A percentile compares a stretch with the other conserved stretches of the same genome.
phyloP scores from a whole-genome alignment of 164 flowering plant genomes.

The Litsea cubeba region DNA sequence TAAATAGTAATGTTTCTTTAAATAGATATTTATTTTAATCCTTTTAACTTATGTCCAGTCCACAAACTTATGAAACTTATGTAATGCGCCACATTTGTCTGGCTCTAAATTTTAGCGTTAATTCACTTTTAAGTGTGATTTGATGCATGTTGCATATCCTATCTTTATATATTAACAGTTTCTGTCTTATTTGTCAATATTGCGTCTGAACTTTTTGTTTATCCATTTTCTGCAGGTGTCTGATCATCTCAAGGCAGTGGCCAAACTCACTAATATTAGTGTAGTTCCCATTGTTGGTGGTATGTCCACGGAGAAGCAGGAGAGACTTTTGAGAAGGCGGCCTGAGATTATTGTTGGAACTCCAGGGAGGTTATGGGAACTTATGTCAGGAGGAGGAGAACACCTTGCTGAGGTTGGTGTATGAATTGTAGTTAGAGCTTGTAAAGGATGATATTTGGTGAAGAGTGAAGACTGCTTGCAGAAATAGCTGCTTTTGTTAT shows the following conservation, averaged over 20 bases:
- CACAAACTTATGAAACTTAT: too few species aligned
- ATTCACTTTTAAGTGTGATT: too few species aligned
- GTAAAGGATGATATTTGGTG: not conserved
- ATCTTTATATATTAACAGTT: not conserved
- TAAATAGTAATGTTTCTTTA: too few species aligned
- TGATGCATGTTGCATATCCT: too few species aligned
- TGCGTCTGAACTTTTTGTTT: not conserved
- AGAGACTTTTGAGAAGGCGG: conserved; percentile 68
- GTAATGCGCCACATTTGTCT: too few species aligned
- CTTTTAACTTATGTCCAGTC: too few species aligned
- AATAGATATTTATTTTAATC: too few species aligned
- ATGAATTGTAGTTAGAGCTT: not conserved
- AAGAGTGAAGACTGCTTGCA: not conserved
- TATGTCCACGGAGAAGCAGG: conserved; percentile 87
- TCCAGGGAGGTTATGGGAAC: conserved; percentile 98
- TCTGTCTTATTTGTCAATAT: not conserved
- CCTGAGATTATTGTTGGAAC: conserved; percentile 96
- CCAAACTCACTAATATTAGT: conserved; percentile 44
- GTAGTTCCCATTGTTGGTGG: conserved; percentile 96
- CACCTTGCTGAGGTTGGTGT: conserved; percentile 81
- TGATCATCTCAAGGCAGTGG: conserved; percentile 76
- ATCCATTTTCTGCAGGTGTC: conserved; percentile 46
- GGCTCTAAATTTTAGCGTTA: too few species aligned
- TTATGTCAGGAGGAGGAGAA: conserved; percentile 79
- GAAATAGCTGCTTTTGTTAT: not conserved